Evolutionary conservation across 2,329 filamentous ascomycete genomes (phyloP), one percentile per base, ranked within the genome.

Genomic region (Xylariaceae sp.): DNA sequence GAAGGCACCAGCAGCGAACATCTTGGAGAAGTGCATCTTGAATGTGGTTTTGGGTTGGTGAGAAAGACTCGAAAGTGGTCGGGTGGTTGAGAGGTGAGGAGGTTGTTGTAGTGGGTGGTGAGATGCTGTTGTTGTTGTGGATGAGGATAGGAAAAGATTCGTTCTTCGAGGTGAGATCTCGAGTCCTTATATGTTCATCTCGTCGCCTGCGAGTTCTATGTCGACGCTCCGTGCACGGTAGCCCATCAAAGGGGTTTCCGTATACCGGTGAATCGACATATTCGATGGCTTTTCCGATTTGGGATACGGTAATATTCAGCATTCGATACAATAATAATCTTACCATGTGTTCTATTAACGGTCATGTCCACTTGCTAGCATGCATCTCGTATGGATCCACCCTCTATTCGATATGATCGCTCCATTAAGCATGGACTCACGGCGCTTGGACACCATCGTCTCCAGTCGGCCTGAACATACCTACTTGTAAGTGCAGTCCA

Each of bases 21-120:
- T 58, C 54, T 64, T 64, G 45, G 61, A 57, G 59, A 64, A 63
- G 37, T 55, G 55, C 61, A 64, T 64, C 37, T 59, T 62, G 56
- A 58, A 37, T 48, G 30, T 45, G 10, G 23, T 30, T 30, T 30
- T 30, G 17, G 39, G 17, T 53, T 45, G 34, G 5, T 37, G 8
- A 37, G 59, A 10, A 45, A 57, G 37, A 45, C 41, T 45, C 9
- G 15, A 54, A 37, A 51, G 9, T 18, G 30, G 35, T 51, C 17
- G 47, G 37, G 45, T 45, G 48, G 41, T 52, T 44, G 13, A 35
- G 17, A 41, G 48, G 23, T 15, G 34, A 52, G 45, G 13, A 15
- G 45, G 49, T 35, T 13, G 57, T 49, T 53, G 50, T 18, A 57
- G 54, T 51, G 41, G 39, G 48, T 59, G 59, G 50, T 59, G 61